phyloP scores from a whole-genome alignment of 2,329 filamentous ascomycete genomes.

The Pezicula neosporulosa region DNA sequence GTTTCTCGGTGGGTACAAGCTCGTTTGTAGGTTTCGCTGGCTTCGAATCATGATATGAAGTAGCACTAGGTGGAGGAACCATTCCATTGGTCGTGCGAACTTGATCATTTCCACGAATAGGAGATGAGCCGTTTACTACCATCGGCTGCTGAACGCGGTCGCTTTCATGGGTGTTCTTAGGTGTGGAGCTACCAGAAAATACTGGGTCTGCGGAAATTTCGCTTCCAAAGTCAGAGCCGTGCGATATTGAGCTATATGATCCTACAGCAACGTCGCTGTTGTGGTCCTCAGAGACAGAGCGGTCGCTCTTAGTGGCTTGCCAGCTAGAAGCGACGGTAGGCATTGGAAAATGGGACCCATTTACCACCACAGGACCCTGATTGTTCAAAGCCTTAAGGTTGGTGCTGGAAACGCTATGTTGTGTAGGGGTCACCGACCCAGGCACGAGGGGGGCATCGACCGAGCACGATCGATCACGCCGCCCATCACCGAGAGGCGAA shows the following conservation, averaged over 20 bases:
- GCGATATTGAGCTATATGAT: conserved; percentile 24
- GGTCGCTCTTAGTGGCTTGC: conserved; percentile 22
- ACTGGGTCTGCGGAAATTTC: conserved; percentile 19
- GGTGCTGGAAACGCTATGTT: conserved; percentile 21
- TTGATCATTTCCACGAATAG: conserved; percentile 6
- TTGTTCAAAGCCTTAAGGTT: conserved; percentile 23
- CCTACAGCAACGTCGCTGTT: conserved; percentile 17
- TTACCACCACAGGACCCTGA: conserved; percentile 25
- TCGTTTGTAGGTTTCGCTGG: conserved; percentile 11
- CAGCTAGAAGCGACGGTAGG: conserved; percentile 22
- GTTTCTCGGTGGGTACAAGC: conserved; percentile 12
- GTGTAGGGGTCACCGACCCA: conserved; percentile 12
- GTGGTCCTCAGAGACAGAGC: conserved; percentile 20
- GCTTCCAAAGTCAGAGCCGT: conserved; percentile 18
- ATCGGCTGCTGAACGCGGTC: conserved; percentile 13
- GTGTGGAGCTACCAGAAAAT: conserved; percentile 20
- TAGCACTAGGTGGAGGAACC: conserved; percentile 7
- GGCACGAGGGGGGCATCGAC: conserved; percentile 21
- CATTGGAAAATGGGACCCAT: conserved; percentile 25
- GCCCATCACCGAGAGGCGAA: conserved; percentile 24
- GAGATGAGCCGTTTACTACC: conserved; percentile 23
- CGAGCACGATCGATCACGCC: conserved; percentile 26
- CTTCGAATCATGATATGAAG: conserved; percentile 2
- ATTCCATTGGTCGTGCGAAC: neutral
- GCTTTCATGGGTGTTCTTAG: conserved; percentile 16